phyloP scores from a whole-genome alignment of 768 basidiomycete species.

The Mycena galericulata region DNA sequence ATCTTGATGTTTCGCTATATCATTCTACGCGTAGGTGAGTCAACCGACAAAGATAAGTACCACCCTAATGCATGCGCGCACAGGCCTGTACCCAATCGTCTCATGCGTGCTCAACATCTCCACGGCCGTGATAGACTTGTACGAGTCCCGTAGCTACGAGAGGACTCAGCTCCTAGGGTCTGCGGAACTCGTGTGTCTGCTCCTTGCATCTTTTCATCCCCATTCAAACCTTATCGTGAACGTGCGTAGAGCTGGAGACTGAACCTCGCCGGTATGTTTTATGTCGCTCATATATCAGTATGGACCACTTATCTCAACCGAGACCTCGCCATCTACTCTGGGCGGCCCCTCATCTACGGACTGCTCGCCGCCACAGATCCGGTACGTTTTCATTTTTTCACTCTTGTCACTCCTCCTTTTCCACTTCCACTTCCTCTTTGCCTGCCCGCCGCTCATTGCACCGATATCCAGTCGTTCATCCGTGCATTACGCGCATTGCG shows the following conservation, averaged over 20 bases:
- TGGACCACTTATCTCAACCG: not conserved
- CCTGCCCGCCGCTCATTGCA: not conserved
- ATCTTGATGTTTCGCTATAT: slow-evolving; percentile 4
- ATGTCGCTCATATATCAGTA: not conserved
- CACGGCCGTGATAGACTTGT: not conserved
- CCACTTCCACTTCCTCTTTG: not conserved
- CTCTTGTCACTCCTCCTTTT: not conserved
- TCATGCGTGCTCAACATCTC: slow-evolving; percentile 15
- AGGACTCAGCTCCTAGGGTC: not conserved
- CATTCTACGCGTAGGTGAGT: slow-evolving; percentile 17
- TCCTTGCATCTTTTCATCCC: not conserved
- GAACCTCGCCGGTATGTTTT: slow-evolving; percentile 2
- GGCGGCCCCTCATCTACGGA: slow-evolving; percentile 10
- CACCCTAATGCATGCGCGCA: not conserved
- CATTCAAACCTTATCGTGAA: not conserved
- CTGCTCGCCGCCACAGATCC: slow-evolving; percentile 11
- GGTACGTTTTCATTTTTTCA: slow-evolving; percentile 10
- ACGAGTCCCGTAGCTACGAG: not conserved
- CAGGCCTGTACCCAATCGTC: slow-evolving; percentile 17
- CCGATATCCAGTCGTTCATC: slow-evolving; percentile 6
- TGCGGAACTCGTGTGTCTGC: not conserved
- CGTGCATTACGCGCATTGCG: slow-evolving; percentile 17
- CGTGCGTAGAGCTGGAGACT: not conserved
- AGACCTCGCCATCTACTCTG: slow-evolving; percentile 14
- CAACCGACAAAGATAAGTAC: not conserved